Evolutionary conservation across 2,329 filamentous ascomycete species (phyloP).

Genomic region (Trichophyton mentagrophytes): DNA sequence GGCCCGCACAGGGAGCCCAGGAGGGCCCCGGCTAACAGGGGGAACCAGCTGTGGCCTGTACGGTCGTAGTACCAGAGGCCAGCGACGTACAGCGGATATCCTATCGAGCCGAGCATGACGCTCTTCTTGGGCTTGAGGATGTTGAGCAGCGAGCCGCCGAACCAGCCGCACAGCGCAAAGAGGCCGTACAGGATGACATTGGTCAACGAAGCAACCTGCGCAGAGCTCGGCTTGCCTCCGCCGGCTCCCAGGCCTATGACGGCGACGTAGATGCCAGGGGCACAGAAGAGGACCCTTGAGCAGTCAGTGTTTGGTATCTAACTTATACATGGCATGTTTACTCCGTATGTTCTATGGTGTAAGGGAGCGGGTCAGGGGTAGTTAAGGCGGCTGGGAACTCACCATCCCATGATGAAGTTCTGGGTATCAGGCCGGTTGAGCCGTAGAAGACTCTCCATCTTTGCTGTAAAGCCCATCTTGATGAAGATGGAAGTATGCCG

Average conservation of each 20-base stretch:
- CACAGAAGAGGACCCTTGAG: not conserved
- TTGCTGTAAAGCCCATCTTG: not conserved
- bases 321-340: not conserved
- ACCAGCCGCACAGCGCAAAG: slow-evolving; percentile 47
- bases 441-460: not conserved
- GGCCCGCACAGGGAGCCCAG: slow-evolving; percentile 30
- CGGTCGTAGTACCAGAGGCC: slow-evolving; percentile 32
- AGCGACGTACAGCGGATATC: slow-evolving; percentile 26
- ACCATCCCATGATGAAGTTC: not conserved
- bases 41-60: slow-evolving; percentile 26
- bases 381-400: not conserved
- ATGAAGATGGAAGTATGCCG: not conserved
- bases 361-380: not conserved
- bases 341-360: not conserved
- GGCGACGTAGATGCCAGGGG: not conserved
- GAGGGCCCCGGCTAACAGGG: slow-evolving; percentile 29
- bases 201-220: slow-evolving; percentile 2
- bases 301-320: not conserved
- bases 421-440: not conserved
- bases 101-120: slow-evolving; percentile 22
- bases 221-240: not conserved
- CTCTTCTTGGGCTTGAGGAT: slow-evolving; percentile 21
- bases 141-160: slow-evolving; percentile 34
- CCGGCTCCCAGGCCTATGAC: not conserved
- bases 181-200: slow-evolving; percentile 53